Base-by-base conservation (phyloP, 2,329 filamentous ascomycete species). In the Apiospora hydei region DNA sequence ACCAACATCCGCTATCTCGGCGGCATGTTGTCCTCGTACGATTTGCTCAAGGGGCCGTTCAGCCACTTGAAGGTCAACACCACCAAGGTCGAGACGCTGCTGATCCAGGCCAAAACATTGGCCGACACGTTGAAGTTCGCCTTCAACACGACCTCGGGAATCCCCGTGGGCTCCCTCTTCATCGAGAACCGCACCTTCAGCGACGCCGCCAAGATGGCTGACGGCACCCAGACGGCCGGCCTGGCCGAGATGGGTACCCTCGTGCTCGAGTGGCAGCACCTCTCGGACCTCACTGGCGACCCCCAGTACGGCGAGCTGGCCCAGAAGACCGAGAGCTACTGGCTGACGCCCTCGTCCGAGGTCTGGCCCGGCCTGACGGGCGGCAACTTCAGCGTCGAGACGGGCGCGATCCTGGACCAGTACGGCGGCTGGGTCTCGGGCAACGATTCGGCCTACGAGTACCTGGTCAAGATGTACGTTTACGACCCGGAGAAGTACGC, bases 221-320 rank as follows among this genome's bases (percentile, higher is more conserved):
- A 69, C 16, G 68, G 68, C 4, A 41, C 68, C 14, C 68, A 53
- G n/a, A 26, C 30, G 21, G 68, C 68, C 47, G 47, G 68, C 30
- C 47, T 69, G 30, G 68, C 68, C 11, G 68, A 69, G 38, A 69
- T 69, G 10, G 68, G 68, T 3, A 69, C 68, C 0, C 68, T 69
- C 11, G 47, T 69, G 21, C 68, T 69, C 47, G 68, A 69, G 14
- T 69, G 68, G 68, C 68, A 69, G 47, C 68, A 69, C n/a, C 83
- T 95, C 67, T 91, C 92, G 2, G 93, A 95, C 78, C 82, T 95
- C 71, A 95, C 93, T 0, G 90, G 89, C 43, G 87, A 95, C 73
- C 82, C 88, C 21, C 94, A 92, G 77, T 95, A 94, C 82, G 68
- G 68, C 18, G 47, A 26, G 34, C 68, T 69, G 34, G 68, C 68